Percentiles rank a stretch among this genome's conserved stretches.
Evolutionary conservation across 148 eudicot species (phyloP).

Genomic region (Rhododendron kiyosumense): DNA sequence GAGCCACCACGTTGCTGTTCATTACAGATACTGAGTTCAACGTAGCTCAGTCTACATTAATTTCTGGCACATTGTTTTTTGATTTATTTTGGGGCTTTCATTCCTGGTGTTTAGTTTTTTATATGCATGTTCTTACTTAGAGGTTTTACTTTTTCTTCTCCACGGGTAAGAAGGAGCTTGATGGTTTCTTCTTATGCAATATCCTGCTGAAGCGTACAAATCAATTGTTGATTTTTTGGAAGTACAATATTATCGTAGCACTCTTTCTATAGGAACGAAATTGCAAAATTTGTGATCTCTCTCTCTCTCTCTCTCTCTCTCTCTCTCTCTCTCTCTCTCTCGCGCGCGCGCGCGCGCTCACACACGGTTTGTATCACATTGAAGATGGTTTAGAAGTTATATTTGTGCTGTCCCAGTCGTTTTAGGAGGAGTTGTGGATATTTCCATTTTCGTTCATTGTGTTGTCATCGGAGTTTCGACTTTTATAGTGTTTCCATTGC

Average conservation of each 20-base stretch:
- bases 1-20: background rate
- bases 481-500: background rate
- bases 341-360: background rate
- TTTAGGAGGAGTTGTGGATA: background rate
- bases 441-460: background rate
- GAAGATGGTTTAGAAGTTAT: background rate
- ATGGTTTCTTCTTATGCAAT: background rate
- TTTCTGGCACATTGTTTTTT: background rate
- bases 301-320: too few relatives aligned
- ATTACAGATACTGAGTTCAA: background rate
- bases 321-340: too few relatives aligned
- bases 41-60: background rate
- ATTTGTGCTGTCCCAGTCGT: background rate
- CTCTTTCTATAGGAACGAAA: background rate
- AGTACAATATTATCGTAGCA: background rate
- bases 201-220: background rate
- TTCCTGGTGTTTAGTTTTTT: background rate
- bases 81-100: background rate
- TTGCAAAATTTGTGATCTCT: background rate
- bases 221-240: background rate
- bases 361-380: background rate
- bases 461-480: background rate
- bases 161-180: background rate
- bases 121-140: background rate
- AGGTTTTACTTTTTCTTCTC: background rate